These are phyloP conservation scores for Musa beccarii DNA, from an alignment of 176 grass and related monocot genomes.

Conservation along the genomic window DNA sequence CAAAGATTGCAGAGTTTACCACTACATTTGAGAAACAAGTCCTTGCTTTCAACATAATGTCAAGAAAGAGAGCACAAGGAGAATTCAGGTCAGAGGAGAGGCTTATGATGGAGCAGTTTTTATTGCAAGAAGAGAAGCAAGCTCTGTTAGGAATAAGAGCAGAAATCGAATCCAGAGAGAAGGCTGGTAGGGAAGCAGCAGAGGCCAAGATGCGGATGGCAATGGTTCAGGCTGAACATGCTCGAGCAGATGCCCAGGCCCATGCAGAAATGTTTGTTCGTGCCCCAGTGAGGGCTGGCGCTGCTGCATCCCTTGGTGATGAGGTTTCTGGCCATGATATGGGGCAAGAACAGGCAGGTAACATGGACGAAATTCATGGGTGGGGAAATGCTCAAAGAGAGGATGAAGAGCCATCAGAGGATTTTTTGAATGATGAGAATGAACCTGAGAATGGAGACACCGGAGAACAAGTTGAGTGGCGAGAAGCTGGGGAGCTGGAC, in stretches of 20 bases:
- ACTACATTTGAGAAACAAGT: slow-evolving; percentile 96
- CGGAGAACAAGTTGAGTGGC: slow-evolving; percentile 50
- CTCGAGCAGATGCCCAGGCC: slow-evolving; percentile 45
- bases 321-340: slow-evolving; percentile 40
- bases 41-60: slow-evolving; percentile 98
- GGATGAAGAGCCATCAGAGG: slow-evolving; percentile 73
- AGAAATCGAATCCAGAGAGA: slow-evolving; percentile 67
- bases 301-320: slow-evolving; percentile 41
- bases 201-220: slow-evolving; percentile 66
- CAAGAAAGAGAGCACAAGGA: slow-evolving; percentile 62
- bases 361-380: slow-evolving; percentile 21
- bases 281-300: slow-evolving; percentile 41
- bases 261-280: slow-evolving; percentile 58
- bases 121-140: slow-evolving; percentile 77
- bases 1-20: slow-evolving; percentile 91
- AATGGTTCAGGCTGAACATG: slow-evolving; percentile 48
- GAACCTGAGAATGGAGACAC: slow-evolving; percentile 53
- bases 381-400: slow-evolving; percentile 58
- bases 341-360: slow-evolving; percentile 37
- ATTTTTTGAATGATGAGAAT: slow-evolving; percentile 87
- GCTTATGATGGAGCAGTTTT: slow-evolving; percentile 81
- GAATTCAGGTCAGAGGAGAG: slow-evolving; percentile 96
- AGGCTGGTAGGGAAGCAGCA: slow-evolving; percentile 66
- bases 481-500: slow-evolving; percentile 59
- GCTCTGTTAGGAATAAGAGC: slow-evolving; percentile 39